phyloP scores from a whole-genome alignment of 768 basidiomycete genomes.

The Mycena olivaceomarginata region DNA sequence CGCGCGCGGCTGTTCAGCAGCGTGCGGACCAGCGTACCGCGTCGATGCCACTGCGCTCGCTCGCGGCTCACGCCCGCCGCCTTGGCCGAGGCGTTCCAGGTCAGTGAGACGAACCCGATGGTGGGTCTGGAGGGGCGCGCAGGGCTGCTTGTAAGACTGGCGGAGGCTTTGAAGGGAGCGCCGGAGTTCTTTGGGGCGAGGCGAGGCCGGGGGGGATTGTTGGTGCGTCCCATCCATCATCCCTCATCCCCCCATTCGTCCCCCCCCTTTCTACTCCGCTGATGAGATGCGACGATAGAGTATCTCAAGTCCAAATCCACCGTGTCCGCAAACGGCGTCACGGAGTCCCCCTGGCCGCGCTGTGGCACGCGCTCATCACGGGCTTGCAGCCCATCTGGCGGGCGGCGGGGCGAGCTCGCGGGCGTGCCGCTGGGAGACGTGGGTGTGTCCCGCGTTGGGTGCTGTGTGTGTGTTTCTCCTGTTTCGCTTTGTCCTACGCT shows the following conservation, averaged over 20 bases:
- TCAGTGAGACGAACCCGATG: slow-evolving; percentile 86
- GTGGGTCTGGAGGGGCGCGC: slow-evolving; percentile 93
- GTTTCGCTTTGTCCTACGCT: no score
- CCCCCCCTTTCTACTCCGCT: no score
- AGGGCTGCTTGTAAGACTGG: slow-evolving; percentile 83
- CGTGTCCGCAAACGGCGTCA: slow-evolving; percentile 54
- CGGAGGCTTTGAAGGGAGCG: slow-evolving; percentile 78
- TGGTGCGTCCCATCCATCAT: no score
- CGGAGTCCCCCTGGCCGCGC: slow-evolving; percentile 78
- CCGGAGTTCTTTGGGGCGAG: slow-evolving; percentile 83
- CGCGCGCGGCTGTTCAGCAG: slow-evolving; percentile 85
- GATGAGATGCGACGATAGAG: slow-evolving; percentile 64
- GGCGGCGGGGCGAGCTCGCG: slow-evolving; percentile 79
- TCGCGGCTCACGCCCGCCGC: slow-evolving; percentile 74
- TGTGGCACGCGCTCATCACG: slow-evolving; percentile 90
- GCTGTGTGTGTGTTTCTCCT: slow-evolving; percentile 4
- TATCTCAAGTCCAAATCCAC: slow-evolving; percentile 78
- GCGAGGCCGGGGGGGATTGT: slow-evolving; percentile 90
- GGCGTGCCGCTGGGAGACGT: slow-evolving; percentile 92
- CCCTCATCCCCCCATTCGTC: no score
- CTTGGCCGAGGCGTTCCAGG: slow-evolving; percentile 87
- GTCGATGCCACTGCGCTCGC: slow-evolving; percentile 89
- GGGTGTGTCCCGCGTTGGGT: slow-evolving; percentile 83
- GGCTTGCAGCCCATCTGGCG: slow-evolving; percentile 93
- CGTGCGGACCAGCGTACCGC: slow-evolving; percentile 72